Evolutionary conservation across 768 basidiomycete species (phyloP).

Genomic region (Mycena rebaudengoi): DNA sequence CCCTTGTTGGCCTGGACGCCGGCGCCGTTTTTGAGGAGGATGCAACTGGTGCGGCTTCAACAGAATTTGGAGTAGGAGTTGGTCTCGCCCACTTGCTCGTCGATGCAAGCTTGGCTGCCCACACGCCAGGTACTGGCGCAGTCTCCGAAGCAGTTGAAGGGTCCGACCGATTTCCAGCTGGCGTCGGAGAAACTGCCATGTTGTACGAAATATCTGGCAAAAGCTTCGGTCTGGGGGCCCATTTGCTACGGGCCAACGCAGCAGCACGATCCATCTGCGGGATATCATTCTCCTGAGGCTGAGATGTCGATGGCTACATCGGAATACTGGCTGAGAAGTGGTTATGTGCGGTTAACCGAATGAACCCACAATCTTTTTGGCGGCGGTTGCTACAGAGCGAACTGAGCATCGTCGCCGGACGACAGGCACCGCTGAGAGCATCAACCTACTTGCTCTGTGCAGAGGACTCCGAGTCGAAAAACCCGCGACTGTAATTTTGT

Average conservation of each 20-base stretch:
- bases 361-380: conserved; percentile 8
- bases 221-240: conserved; percentile 16
- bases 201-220: neutral
- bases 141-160: neutral
- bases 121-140: neutral
- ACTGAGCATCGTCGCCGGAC: conserved; percentile 29
- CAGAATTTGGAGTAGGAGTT: no score
- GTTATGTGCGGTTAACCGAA: neutral
- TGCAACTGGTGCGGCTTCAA: neutral
- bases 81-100: conserved; percentile 20
- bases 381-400: conserved; percentile 30
- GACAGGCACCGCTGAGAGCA: conserved; percentile 20
- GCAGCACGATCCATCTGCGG: conserved; percentile 8
- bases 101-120: neutral
- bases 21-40: neutral
- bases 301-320: neutral
- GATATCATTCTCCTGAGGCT: neutral
- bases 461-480: no score
- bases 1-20: neutral
- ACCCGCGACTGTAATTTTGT: no score
- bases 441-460: neutral
- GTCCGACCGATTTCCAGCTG: neutral
- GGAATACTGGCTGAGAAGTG: neutral
- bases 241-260: conserved; percentile 22
- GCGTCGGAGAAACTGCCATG: no score